Conservation (phyloP, 371 early-diverging fungal genomes). For the Apophysomyces ossiformis region DNA sequence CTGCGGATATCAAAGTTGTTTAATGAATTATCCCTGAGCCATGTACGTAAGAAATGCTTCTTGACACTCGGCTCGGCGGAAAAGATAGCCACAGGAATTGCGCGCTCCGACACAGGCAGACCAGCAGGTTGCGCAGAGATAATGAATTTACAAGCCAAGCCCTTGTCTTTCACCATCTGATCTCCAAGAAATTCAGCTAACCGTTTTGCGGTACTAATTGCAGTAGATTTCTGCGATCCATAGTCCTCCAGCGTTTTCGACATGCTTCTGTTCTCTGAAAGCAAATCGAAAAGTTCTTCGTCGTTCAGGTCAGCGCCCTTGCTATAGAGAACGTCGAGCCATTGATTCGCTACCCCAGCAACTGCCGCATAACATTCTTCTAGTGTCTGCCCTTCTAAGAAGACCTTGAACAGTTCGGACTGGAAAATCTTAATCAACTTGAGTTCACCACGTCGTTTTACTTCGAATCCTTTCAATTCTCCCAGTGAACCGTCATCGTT, state of each 20-base stretch:
- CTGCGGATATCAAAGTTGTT: conserved; percentile 84
- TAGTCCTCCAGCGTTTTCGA: conserved; percentile 94
- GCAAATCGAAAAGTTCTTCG: conserved; percentile 94
- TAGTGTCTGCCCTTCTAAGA: conserved; percentile 87
- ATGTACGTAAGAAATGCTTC: conserved; percentile 90
- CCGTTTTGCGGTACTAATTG: conserved; percentile 95
- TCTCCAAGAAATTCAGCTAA: conserved; percentile 98
- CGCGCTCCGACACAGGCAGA: conserved; percentile 94
- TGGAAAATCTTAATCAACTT: conserved; percentile 99
- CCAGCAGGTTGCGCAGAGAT: conserved; percentile 90
- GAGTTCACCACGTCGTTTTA: conserved; percentile 99
- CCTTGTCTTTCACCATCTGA: conserved; percentile 98
- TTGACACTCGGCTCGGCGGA: conserved; percentile 81
- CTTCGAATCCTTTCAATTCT: conserved; percentile 99
- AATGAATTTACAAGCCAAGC: conserved; percentile 97
- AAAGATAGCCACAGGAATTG: conserved; percentile 97
- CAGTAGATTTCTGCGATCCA: conserved; percentile 93
- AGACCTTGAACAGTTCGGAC: conserved; percentile 91
- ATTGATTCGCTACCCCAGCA: conserved; percentile 90
- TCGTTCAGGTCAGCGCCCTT: conserved; percentile 87
- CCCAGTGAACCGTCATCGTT: conserved; percentile 95
- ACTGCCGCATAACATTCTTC: conserved; percentile 94
- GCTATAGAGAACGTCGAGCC: conserved; percentile 95
- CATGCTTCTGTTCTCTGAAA: conserved; percentile 99
- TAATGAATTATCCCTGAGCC: conserved; percentile 85